These are phyloP conservation scores for Leccinellum rugosiceps DNA, from an alignment of 768 basidiomycete genomes.

Conservation along the genomic window DNA sequence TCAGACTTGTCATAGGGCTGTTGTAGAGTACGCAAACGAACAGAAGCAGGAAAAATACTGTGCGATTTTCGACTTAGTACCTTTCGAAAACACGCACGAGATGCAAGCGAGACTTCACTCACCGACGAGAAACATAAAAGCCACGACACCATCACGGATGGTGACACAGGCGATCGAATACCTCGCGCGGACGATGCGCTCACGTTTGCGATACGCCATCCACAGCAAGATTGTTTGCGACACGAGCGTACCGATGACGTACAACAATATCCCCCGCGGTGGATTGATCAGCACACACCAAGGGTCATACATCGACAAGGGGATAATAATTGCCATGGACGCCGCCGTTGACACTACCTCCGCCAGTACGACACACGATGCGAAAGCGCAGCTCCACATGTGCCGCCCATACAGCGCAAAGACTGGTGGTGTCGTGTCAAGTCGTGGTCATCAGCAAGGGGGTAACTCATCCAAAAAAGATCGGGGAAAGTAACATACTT, in stretches of 20 bases:
- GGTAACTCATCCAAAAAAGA: neutral
- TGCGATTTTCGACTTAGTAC: neutral
- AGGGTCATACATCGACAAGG: constrained; percentile 11
- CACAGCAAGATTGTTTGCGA: constrained; percentile 19
- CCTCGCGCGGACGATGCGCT: neutral
- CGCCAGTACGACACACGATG: constrained; percentile 2
- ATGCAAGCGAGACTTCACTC: neutral
- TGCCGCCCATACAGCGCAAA: constrained; percentile 15
- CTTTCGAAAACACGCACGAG: neutral
- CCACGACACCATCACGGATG: constrained; percentile 21
- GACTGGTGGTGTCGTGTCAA: constrained; percentile 8
- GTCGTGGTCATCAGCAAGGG: neutral
- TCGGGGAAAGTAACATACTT: constrained; percentile 12
- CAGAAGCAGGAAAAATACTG: constrained; percentile 4
- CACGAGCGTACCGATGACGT: constrained; percentile 6
- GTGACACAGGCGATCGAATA: constrained; percentile 15
- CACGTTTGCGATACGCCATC: constrained; percentile 17
- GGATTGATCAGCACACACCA: constrained; percentile 7
- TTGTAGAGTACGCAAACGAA: constrained; percentile 1
- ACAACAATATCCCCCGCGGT: constrained; percentile 5
- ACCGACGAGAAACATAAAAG: constrained; percentile 15
- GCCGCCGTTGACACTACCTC: constrained; percentile 6
- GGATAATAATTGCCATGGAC: neutral
- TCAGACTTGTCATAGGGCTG: constrained; percentile 2
- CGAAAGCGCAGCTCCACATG: neutral